phyloP scores from a whole-genome alignment of 2,329 filamentous ascomycete genomes.

The Cadophora luteo-olivacea region DNA sequence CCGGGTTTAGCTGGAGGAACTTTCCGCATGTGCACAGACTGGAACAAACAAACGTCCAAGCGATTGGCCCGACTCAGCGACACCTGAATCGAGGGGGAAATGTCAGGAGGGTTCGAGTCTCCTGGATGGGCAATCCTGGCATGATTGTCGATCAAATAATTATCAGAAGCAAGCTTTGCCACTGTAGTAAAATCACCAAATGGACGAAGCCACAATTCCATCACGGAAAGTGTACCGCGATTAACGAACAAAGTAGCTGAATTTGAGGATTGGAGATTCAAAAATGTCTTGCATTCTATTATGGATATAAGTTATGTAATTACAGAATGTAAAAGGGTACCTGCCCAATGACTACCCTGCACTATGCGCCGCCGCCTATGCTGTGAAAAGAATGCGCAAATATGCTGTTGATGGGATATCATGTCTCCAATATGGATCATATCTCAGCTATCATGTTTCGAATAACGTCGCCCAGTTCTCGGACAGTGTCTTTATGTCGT shows the following conservation, averaged over 20 bases:
- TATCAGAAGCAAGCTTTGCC: too few relatives aligned
- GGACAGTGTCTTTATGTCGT: constrained; percentile 50
- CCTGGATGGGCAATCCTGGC: neutral
- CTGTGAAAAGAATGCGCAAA: constrained; percentile 1
- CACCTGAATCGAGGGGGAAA: neutral
- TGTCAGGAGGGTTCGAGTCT: neutral
- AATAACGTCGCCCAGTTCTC: constrained; percentile 44
- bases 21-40: constrained; percentile 9
- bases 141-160: neutral
- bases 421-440: constrained; percentile 8
- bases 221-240: too few relatives aligned
- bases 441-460: constrained; percentile 35
- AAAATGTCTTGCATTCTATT: neutral
- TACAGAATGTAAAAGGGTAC: neutral
- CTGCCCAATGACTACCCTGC: neutral
- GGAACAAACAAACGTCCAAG: neutral
- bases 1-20: neutral
- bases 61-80: neutral
- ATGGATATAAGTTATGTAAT: constrained; percentile 1
- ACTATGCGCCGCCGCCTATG: constrained; percentile 9
- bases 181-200: too few relatives aligned
- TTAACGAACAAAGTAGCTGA: neutral
- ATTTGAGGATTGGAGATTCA: neutral
- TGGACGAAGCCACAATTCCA: too few relatives aligned
- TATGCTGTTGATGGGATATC: neutral